Evolutionary conservation across 495 filamentous ascomycete genomes (phyloP).

Genomic region (Pyrenula aspistea): DNA sequence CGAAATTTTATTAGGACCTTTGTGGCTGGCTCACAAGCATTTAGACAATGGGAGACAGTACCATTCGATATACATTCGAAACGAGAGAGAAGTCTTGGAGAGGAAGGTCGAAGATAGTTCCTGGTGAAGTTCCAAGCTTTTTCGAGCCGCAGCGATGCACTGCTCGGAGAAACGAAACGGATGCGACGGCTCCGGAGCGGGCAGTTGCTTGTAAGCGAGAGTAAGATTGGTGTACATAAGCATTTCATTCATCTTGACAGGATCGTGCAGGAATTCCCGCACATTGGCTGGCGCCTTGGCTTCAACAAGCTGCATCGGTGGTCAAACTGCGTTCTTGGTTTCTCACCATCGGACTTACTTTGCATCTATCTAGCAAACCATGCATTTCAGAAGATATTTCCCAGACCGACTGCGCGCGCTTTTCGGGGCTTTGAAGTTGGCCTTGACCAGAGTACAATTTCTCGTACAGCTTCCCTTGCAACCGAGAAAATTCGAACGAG

Average conservation of each 20-base stretch:
- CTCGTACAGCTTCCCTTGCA: conserved; percentile 2
- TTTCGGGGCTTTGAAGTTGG: not conserved
- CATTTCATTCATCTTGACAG: not conserved
- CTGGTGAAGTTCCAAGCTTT: conserved; percentile 2
- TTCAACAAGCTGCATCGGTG: not conserved
- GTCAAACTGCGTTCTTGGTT: too few species aligned
- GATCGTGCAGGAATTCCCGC: not conserved
- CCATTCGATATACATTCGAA: conserved; percentile 5
- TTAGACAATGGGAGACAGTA: not conserved
- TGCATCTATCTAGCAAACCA: not conserved
- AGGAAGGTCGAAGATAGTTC: not conserved
- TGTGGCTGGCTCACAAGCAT: not conserved
- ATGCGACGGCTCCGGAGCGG: not conserved
- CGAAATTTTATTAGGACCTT: not conserved
- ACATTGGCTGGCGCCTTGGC: not conserved
- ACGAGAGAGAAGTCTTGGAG: not conserved
- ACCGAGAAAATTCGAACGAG: not conserved
- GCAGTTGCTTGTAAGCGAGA: conserved; percentile 1
- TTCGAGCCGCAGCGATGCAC: conserved; percentile 2
- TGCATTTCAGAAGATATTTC: not conserved
- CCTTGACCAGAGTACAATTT: conserved; percentile 3
- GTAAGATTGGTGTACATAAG: not conserved
- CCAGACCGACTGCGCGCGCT: not conserved
- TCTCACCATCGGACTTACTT: not conserved
- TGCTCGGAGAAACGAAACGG: conserved; percentile 3